Percentiles rank a stretch among this genome's conserved stretches.
These are phyloP conservation scores for Trichoderma breve DNA, from an alignment of 2,329 filamentous ascomycete species.

Conservation along the genomic window DNA sequence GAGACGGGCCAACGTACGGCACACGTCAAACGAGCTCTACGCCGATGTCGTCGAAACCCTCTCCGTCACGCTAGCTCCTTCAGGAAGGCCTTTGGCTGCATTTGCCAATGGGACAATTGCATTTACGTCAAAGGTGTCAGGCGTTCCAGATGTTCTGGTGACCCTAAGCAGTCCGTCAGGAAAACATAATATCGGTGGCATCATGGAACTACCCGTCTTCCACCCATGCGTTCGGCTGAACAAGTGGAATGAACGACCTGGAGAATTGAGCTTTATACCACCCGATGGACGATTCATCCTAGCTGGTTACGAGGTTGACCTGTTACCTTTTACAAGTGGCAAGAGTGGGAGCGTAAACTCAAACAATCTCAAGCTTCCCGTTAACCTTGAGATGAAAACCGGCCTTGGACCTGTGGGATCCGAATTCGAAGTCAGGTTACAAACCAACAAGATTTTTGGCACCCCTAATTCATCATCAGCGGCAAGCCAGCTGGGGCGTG, in stretches of 20 bases:
- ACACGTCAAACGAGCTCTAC: conserved; percentile 96
- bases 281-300: conserved; percentile 93
- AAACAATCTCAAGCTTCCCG: conserved; percentile 74
- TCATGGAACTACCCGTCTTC: conserved; percentile 88
- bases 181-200: conserved; percentile 68
- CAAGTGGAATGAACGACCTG: conserved; percentile 85
- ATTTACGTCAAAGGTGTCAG: conserved; percentile 93
- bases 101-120: conserved; percentile 90
- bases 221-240: conserved; percentile 90
- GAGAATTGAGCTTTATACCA: conserved; percentile 92
- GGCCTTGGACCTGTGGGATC: conserved; percentile 70
- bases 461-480: conserved; percentile 36
- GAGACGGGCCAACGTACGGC: conserved; percentile 86
- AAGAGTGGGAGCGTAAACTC: conserved; percentile 54
- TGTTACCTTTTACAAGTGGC: conserved; percentile 68
- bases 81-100: conserved; percentile 80
- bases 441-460: conserved; percentile 64
- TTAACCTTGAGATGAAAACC: conserved; percentile 77
- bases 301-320: conserved; percentile 89
- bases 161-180: conserved; percentile 77
- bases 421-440: conserved; percentile 85
- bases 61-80: conserved; percentile 83
- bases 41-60: conserved; percentile 93
- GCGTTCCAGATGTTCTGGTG: conserved; percentile 85
- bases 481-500: conserved; percentile 40